Percentiles rank a stretch among this genome's conserved stretches.
phyloP scores from a whole-genome alignment of 345 rosid genomes.

The Psidium friedrichsthalianum region DNA sequence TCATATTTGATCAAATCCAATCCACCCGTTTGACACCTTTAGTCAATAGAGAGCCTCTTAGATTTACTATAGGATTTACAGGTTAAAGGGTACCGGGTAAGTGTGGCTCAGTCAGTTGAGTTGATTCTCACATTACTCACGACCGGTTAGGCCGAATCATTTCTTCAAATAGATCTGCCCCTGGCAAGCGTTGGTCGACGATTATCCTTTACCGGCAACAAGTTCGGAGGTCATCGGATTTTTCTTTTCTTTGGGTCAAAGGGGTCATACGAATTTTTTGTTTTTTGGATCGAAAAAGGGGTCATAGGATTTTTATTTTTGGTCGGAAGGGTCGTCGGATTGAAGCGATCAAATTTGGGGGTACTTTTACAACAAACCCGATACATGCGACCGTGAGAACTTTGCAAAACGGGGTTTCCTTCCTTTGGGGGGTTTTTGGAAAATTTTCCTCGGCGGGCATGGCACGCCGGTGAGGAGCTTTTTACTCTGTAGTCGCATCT shows the following conservation, averaged over 20 bases:
- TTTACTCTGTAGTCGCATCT: neutral
- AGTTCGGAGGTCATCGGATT: neutral
- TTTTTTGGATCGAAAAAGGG: neutral
- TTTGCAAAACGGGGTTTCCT: neutral
- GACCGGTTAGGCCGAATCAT: too few species aligned
- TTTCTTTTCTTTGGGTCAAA: neutral
- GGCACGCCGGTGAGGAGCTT: neutral
- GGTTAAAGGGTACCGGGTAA: too few species aligned
- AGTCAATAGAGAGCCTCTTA: too few species aligned
- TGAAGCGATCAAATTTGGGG: neutral
- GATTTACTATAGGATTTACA: neutral
- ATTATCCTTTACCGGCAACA: neutral
- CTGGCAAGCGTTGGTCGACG: neutral
- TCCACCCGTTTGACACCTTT: too few species aligned
- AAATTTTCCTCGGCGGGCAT: neutral
- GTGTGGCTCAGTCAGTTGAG: neutral
- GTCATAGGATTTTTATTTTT: too few species aligned
- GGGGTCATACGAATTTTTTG: too few species aligned
- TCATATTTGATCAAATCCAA: too few species aligned
- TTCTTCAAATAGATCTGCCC: neutral
- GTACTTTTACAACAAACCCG: neutral
- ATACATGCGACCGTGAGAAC: neutral
- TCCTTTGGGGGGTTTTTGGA: too few species aligned
- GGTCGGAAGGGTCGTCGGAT: neutral
- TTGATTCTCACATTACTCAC: rapidly evolving